Evolutionary conservation across 2,329 filamentous ascomycete species (phyloP), one percentile per base, ranked within the genome.

Genomic region (Didymella segeticola): DNA sequence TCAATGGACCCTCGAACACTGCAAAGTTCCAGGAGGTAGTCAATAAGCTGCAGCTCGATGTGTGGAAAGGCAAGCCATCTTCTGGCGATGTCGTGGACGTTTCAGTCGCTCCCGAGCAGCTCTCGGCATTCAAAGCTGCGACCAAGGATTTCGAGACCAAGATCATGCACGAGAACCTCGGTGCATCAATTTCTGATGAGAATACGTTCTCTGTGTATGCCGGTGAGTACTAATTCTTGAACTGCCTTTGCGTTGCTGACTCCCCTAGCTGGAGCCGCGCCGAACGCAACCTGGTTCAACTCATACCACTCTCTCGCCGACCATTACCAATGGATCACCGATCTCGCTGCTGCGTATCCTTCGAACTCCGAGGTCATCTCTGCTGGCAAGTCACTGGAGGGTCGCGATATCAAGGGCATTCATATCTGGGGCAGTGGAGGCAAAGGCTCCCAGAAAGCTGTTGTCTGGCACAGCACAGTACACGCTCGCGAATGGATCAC

Each of bases 401-500:
- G 72, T n/a, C 73, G 72, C 19, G 70, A 73, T 45, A 70, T 75
- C 47, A 67, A 63, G 20, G 73, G 73, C 7, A 75, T 75, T 43
- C 72, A 75, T 34, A 75, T 75, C 49, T 75, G 69, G 69, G 73
- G 73, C 15, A 70, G 58, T 25, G 69, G 71, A 6, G 73, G 72
- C 36, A 75, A 75, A 47, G 71, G 69, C 10, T 73, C 69, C 9
- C 61, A 75, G 60, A 66, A 68, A 53, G 72, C 63, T 17, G 66
- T 75, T 22, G 69, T 75, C 3, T 72, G 71, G 69, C 73, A 75
- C 52, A 68, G 68, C 17, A 75, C 71, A 3, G 73, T 75, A 11
- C 73, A 75, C 38, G 73, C 73, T 4, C 65, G 73, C 54, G 73
- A 75, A 56, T 75, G 73, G 73, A 69, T 71, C 26, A 68, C 68